Evolutionary conservation across 306 rosid genomes (phyloP).

Genomic region (Ormosia emarginata): DNA sequence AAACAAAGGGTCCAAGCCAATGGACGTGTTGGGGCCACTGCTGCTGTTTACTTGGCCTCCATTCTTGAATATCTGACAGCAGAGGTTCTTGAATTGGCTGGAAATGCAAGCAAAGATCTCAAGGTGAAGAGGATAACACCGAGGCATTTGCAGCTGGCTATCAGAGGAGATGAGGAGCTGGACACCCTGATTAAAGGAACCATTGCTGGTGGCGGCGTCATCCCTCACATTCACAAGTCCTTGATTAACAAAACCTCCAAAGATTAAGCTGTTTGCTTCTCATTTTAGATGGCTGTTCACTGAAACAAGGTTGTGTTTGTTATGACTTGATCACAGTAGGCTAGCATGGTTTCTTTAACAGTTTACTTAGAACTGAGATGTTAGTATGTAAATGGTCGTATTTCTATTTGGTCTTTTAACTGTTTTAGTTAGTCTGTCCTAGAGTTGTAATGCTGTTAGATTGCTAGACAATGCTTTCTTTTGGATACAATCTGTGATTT

Average conservation of each 20-base stretch:
- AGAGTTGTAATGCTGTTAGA: not conserved
- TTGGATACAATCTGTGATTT: not conserved
- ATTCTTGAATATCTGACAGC: constrained; percentile 95
- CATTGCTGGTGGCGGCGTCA: constrained; percentile 98
- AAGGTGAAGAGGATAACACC: constrained; percentile 99
- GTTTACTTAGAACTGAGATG: constrained; percentile 13
- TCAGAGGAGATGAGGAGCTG: constrained; percentile 95
- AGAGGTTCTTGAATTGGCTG: constrained; percentile 92
- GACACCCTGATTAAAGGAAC: constrained; percentile 96
- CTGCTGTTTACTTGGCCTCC: constrained; percentile 93
- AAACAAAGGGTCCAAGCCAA: constrained; percentile 70
- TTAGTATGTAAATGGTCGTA: constrained; percentile 22
- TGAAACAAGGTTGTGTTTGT: constrained; percentile 23
- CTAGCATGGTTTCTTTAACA: not conserved
- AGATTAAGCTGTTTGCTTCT: constrained; percentile 39
- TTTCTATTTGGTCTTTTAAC: not conserved
- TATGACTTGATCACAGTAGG: constrained; percentile 18
- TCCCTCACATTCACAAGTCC: constrained; percentile 96
- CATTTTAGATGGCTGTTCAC: constrained; percentile 1
- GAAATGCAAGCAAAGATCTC: constrained; percentile 93
- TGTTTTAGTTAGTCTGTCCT: not conserved
- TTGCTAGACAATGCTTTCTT: not conserved
- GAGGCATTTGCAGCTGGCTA: constrained; percentile 92
- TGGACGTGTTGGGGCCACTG: constrained; percentile 97
- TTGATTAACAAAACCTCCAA: constrained; percentile 93